Evolutionary conservation across 768 basidiomycete species (phyloP), one percentile per base, ranked within the genome.

Genomic region (Rhizopogon vesiculosus): DNA sequence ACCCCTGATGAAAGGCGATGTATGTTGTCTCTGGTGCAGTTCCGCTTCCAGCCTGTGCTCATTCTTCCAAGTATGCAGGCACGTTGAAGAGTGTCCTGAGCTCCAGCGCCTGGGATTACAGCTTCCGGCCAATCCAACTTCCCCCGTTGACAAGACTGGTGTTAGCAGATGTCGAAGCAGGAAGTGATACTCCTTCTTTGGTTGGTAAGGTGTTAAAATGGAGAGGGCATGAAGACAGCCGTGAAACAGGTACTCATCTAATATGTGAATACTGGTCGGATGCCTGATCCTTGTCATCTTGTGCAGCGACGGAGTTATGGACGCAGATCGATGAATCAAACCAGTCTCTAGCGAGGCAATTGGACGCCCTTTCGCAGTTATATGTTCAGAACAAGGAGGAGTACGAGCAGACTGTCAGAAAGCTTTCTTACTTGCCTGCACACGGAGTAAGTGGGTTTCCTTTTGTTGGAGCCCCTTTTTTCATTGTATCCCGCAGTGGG

Each of bases 131-230:
- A 0, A 92, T 97, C 69, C 79, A 82, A 51, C 84, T 99, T 35
- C 97, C 97, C 3, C 91, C 91, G 0, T 72, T 85, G 50, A 86
- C 90, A 19, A 78, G 91, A 53, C 79, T 99, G 38, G 80, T 98
- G 72, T 79, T 99, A 19, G 97, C 95, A 25, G 97, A 99, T 66
- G 93, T 98, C 15, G 91, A 97, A 63, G 93, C 91, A 8, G 97
- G 97, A 9, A 95, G 91, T 61, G 91, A 98, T 64, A 98, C 97
- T 2, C 97, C 97, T 2, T 91, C 91, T 42, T 83, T 98, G 42
- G 93, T 95, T 10, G 85, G 91, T 31, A 87, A 91, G 69, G 97
- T 99, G 3, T 73, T 97, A 59, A 85, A 84, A 62, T 98, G 96
- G 96, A 48, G 46, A 48, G 46, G 13, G 1, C 82, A 91, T 42